Conservation (phyloP, 2,329 filamentous ascomycete species). For the Stemphylium vesicarium region DNA sequence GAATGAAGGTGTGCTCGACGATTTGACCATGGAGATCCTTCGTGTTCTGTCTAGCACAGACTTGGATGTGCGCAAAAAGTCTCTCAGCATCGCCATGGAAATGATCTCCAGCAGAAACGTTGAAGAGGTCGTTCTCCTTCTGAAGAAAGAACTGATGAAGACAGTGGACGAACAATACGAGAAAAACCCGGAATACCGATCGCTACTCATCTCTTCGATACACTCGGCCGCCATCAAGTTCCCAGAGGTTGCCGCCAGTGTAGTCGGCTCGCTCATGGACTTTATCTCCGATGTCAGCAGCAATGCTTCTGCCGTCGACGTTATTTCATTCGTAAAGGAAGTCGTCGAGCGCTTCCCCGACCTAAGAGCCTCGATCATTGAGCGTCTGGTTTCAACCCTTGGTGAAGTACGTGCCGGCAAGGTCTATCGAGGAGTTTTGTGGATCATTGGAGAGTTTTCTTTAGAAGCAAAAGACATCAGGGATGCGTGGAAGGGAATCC, state of each 20-base stretch:
- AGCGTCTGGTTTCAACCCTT: slow-evolving; percentile 85
- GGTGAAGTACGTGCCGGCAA: slow-evolving; percentile 95
- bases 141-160: slow-evolving; percentile 98
- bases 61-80: slow-evolving; percentile 93
- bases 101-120: slow-evolving; percentile 99
- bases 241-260: slow-evolving; percentile 95
- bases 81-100: slow-evolving; percentile 85
- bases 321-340: slow-evolving; percentile 98
- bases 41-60: slow-evolving; percentile 94
- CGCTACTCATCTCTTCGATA: slow-evolving; percentile 94
- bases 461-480: slow-evolving; percentile 91
- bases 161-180: slow-evolving; percentile 99
- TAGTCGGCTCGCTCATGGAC: slow-evolving; percentile 97
- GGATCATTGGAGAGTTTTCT: slow-evolving; percentile 98
- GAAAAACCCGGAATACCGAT: slow-evolving; percentile 70
- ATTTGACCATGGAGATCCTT: slow-evolving; percentile 95
- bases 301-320: slow-evolving; percentile 93
- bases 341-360: slow-evolving; percentile 98
- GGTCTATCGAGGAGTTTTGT: slow-evolving; percentile 94
- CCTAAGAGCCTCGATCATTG: slow-evolving; percentile 84
- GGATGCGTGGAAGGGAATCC: slow-evolving; percentile 95
- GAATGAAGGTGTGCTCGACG: slow-evolving; percentile 90
- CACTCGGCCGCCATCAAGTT: slow-evolving; percentile 99
- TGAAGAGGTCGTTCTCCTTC: slow-evolving; percentile 90
- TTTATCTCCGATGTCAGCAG: slow-evolving; percentile 99